Percentiles rank a stretch among this genome's conserved stretches.
These are phyloP conservation scores for Dactylonectria macrodidyma DNA, from an alignment of 2,329 filamentous ascomycete genomes.

Conservation along the genomic window DNA sequence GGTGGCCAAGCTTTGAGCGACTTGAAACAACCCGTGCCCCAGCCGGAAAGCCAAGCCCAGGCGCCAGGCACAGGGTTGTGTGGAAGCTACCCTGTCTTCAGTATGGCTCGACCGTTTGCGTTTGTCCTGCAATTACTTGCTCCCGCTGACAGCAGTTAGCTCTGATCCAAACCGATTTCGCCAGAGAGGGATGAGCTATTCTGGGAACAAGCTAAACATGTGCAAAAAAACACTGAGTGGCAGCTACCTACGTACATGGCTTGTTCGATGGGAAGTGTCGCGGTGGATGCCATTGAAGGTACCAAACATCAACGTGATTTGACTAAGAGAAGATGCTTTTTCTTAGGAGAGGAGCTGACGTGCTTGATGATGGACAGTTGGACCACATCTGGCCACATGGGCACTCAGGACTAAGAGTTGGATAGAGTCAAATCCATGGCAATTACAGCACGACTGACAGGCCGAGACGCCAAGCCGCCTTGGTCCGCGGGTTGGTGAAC, in stretches of 20 bases:
- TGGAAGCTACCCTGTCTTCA: conserved; percentile 33
- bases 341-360: too few species aligned
- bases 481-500: conserved; percentile 10
- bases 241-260: too few species aligned
- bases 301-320: too few species aligned
- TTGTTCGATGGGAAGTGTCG: background rate
- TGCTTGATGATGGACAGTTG: too few species aligned
- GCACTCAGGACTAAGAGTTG: too few species aligned
- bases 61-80: conserved; percentile 37
- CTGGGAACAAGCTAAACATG: background rate
- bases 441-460: background rate
- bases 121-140: conserved; percentile 28
- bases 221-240: background rate
- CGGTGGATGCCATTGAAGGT: background rate
- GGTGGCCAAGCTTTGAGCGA: conserved; percentile 14
- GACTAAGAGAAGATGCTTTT: too few species aligned
- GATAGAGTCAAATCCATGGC: background rate
- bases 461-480: conserved; percentile 2
- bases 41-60: conserved; percentile 38
- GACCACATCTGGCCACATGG: background rate
- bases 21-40: conserved; percentile 23
- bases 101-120: conserved; percentile 30
- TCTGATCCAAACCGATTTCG: background rate
- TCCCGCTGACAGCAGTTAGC: conserved; percentile 10
- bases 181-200: background rate